Percentiles rank a stretch among this genome's conserved stretches.
These are phyloP conservation scores for Aspergillus japonicus DNA, from an alignment of 2,329 filamentous ascomycete genomes.

Conservation along the genomic window DNA sequence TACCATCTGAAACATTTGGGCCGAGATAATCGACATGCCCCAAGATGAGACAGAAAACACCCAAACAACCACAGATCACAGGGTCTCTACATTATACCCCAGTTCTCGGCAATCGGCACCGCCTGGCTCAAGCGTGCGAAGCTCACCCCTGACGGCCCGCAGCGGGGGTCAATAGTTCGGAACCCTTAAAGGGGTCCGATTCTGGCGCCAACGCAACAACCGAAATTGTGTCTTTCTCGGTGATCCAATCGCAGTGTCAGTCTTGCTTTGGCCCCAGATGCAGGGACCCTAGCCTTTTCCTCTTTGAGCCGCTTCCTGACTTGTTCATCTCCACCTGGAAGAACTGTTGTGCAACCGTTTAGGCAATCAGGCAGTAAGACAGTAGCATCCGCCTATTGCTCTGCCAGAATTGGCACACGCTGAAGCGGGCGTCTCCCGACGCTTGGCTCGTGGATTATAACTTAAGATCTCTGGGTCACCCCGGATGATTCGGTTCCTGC, in stretches of 20 bases:
- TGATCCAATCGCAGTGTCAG: background rate
- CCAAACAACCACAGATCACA: too few species aligned
- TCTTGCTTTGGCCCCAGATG: too few species aligned
- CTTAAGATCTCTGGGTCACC: background rate
- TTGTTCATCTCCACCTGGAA: background rate
- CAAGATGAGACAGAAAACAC: too few species aligned
- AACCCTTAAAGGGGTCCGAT: constrained; percentile 1
- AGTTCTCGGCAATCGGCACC: too few species aligned
- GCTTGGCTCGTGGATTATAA: background rate
- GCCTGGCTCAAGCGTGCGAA: too few species aligned
- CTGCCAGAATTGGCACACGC: background rate
- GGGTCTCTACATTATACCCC: too few species aligned
- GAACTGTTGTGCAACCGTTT: background rate
- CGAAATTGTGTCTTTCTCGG: background rate
- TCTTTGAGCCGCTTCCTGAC: background rate
- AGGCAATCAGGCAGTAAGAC: background rate
- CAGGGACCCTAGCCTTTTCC: background rate
- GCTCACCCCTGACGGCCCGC: background rate
- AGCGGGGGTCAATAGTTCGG: background rate
- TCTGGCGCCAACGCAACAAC: constrained; percentile 11
- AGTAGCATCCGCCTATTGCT: background rate
- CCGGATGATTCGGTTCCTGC: background rate
- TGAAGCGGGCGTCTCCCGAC: background rate
- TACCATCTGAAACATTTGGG: too few species aligned
- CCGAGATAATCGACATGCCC: too few species aligned